A percentile compares a stretch with the other conserved stretches of the same genome.
Conservation (phyloP, 75 land plant species). For the Cupressus sempervirens region DNA sequence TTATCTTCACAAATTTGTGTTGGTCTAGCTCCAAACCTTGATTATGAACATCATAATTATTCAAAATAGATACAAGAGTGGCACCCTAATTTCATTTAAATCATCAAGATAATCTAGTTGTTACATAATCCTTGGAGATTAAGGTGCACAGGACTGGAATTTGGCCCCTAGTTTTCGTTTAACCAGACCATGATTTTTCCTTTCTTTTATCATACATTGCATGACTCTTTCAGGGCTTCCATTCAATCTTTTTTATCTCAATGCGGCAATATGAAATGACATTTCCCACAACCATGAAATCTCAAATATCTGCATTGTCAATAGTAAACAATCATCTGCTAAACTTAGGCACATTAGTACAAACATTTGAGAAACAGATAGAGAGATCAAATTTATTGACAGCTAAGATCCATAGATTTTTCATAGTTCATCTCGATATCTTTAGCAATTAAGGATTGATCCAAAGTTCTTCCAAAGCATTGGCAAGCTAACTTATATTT, state of each 20-base stretch:
- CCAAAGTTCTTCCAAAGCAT: background rate
- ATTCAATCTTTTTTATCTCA: too few species aligned
- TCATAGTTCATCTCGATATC: background rate
- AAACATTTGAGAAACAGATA: background rate
- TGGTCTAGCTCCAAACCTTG: background rate
- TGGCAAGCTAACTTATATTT: conserved; percentile 6
- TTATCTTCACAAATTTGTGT: background rate
- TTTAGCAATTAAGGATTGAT: background rate
- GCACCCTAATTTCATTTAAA: too few species aligned
- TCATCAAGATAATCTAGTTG: too few species aligned
- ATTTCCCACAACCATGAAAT: background rate
- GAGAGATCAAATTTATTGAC: background rate
- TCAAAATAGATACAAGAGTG: too few species aligned
- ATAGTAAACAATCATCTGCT: conserved; percentile 8
- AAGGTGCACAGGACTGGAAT: too few species aligned
- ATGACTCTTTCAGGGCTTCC: too few species aligned
- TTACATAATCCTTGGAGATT: too few species aligned
- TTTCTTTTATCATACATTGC: too few species aligned
- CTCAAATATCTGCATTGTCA: background rate
- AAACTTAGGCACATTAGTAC: background rate
- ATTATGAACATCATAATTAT: background rate
- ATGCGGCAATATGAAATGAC: background rate
- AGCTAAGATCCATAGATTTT: background rate
- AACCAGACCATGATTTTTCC: background rate
- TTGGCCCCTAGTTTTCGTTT: background rate